Base-by-base conservation (phyloP, 2,329 filamentous ascomycete species). In the Capronia coronata region DNA sequence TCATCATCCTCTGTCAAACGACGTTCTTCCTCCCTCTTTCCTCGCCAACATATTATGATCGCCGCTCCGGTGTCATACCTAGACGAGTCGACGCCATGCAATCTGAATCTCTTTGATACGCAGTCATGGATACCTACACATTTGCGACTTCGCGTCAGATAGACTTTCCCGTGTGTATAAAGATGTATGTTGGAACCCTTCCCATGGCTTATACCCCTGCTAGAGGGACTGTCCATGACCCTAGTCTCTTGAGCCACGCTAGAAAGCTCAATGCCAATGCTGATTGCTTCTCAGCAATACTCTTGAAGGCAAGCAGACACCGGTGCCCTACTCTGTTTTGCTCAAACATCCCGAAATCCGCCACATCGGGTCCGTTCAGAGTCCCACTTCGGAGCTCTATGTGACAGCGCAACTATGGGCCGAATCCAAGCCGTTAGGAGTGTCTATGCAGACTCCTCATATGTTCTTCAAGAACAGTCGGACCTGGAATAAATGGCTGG, bases 401-500 rank as follows among this genome's bases (percentile, higher is more conserved):
- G 83, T 94, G 42, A 96, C 90, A 0, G 86, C 84, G 7, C 93
- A 97, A 68, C 78, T 97, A 62, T 98, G 91, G 85, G 87, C 90
- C 10, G 89, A 94, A 62, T 96, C 90, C 22, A 98, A 98, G 66
- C 89, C 91, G 29, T 72, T 98, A 59, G 94, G 90, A 0, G 87
- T 97, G 1, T 86, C 89, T 0, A 79, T 94, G 9, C 91, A 97
- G 67, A 98, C 93, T 2, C 79, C 88, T 19, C 97, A 97, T 71
- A 95, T 89, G 64, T 73, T 87, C 6, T 97, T 98, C 65, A 88
- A 89, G 64, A 78, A 78, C 29, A 81, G 50, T 23, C 60, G 63
- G 51, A 82, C 82, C 64, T 96, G 93, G 93, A 95, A 94, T 65
- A 91, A 97, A 71, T 98, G 94, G 93, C 79, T 98, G 22, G 82